A percentile compares a stretch with the other conserved stretches of the same genome.
These are phyloP conservation scores for Knoxia roxburghii DNA, from an alignment of 257 asterid genomes.

Conservation along the genomic window DNA sequence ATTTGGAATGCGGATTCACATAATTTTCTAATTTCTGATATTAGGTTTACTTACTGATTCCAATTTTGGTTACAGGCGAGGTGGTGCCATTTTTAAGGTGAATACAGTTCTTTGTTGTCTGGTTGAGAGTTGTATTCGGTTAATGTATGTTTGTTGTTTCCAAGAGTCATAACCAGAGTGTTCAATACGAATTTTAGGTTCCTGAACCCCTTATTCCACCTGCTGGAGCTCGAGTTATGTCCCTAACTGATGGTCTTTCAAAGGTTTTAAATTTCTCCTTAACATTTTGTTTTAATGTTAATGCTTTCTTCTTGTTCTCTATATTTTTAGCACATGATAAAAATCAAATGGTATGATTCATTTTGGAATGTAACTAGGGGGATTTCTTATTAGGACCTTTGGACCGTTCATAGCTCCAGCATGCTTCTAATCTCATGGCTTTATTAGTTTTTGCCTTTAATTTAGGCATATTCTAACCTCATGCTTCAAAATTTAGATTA, in stretches of 20 bases:
- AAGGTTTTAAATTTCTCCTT: slow-evolving; percentile 51
- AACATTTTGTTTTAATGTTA: slow-evolving; percentile 7
- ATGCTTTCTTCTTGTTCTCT: not conserved
- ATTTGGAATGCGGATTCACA: not conserved
- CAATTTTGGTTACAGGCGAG: slow-evolving; percentile 56
- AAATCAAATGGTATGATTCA: slow-evolving; percentile 1
- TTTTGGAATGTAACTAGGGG: not conserved
- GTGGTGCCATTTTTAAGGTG: slow-evolving; percentile 91
- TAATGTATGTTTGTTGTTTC: slow-evolving; percentile 14
- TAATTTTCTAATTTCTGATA: slow-evolving; percentile 16
- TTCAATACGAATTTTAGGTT: slow-evolving; percentile 44
- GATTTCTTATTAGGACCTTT: not conserved
- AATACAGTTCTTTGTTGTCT: slow-evolving; percentile 23
- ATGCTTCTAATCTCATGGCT: not conserved
- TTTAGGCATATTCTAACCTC: too few relatives aligned
- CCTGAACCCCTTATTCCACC: slow-evolving; percentile 98
- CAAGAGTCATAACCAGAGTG: slow-evolving; percentile 18
- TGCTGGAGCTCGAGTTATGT: slow-evolving; percentile 98
- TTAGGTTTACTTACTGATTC: slow-evolving; percentile 30
- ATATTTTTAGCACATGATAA: not conserved
- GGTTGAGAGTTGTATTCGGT: slow-evolving; percentile 13
- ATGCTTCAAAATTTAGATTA: not conserved
- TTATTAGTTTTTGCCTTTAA: not conserved
- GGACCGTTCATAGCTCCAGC: not conserved
- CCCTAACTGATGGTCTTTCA: slow-evolving; percentile 96